These are phyloP conservation scores for Geotrichum bryndzae DNA, from an alignment of 1,139 yeast species.

Conservation along the genomic window DNA sequence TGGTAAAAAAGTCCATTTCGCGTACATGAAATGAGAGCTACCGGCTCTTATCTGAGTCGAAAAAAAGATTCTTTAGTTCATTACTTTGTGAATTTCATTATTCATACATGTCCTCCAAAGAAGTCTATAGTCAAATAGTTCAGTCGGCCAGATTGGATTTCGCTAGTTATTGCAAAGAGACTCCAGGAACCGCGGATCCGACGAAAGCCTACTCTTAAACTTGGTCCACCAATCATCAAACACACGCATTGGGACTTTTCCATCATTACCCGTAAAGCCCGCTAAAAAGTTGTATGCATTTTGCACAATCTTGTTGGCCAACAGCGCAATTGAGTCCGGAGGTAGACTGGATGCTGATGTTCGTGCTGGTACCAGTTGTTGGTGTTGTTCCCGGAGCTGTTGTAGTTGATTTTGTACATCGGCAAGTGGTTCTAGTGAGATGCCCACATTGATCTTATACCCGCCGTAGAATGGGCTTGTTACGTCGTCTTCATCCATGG, in stretches of 20 bases:
- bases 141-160: neutral
- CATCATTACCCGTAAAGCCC: slow-evolving; percentile 70
- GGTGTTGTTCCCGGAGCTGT: slow-evolving; percentile 25
- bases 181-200: slow-evolving; percentile 78
- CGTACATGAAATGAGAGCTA: no score
- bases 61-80: neutral
- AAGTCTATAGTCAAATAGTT: neutral
- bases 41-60: no score
- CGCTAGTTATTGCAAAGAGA: slow-evolving; percentile 25
- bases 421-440: slow-evolving; percentile 72
- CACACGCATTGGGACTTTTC: slow-evolving; percentile 79
- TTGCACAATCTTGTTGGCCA: slow-evolving; percentile 83
- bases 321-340: slow-evolving; percentile 38
- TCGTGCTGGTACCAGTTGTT: neutral
- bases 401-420: slow-evolving; percentile 51
- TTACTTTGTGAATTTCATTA: slow-evolving; percentile 1
- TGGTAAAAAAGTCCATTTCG: no score
- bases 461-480: slow-evolving; percentile 11
- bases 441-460: slow-evolving; percentile 60
- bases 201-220: slow-evolving; percentile 64
- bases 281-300: slow-evolving; percentile 88
- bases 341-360: neutral
- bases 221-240: slow-evolving; percentile 97
- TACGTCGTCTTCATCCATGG: slow-evolving; percentile 33
- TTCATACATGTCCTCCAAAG: neutral